Conservation (phyloP, 352 stramenopile species). For the Thalassiosira mediterranea region DNA sequence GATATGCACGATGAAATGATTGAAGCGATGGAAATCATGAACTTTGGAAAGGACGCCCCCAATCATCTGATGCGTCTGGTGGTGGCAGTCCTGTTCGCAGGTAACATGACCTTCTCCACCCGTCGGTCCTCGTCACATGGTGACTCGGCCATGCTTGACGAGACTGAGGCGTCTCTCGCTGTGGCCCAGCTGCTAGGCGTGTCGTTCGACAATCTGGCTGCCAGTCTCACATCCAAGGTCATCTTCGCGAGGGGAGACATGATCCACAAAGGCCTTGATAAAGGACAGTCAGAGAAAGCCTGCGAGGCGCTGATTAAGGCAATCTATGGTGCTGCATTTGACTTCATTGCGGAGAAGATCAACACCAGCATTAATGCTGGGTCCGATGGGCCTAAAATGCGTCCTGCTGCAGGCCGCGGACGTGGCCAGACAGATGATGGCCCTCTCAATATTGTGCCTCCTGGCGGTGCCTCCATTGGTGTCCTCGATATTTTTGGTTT, state of each 20-base stretch:
- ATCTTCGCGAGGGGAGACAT: conserved; percentile 53
- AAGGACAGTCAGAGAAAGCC: conserved; percentile 84
- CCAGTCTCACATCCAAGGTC: conserved; percentile 81
- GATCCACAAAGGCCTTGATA: conserved; percentile 76
- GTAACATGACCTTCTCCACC: conserved; percentile 90
- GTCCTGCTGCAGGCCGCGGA: not conserved
- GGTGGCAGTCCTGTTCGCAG: conserved; percentile 91
- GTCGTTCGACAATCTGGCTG: conserved; percentile 86
- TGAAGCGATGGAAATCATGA: conserved; percentile 71
- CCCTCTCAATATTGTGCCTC: conserved; percentile 46
- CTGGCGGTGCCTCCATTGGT: conserved; percentile 64
- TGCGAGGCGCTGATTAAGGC: conserved; percentile 93
- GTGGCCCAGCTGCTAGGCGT: conserved; percentile 91
- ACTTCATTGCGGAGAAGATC: conserved; percentile 92
- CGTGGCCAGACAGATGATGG: not conserved
- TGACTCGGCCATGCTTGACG: conserved; percentile 41
- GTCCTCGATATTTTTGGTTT: conserved; percentile 98
- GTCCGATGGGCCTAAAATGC: not conserved
- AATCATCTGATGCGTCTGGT: conserved; percentile 92
- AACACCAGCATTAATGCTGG: conserved; percentile 86
- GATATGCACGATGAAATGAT: conserved; percentile 69
- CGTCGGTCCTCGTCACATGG: conserved; percentile 69
- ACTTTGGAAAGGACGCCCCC: conserved; percentile 85
- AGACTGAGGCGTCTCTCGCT: conserved; percentile 64
- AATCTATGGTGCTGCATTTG: conserved; percentile 94